Conservation (phyloP, 768 basidiomycete species). For the Ramaria rubella region DNA sequence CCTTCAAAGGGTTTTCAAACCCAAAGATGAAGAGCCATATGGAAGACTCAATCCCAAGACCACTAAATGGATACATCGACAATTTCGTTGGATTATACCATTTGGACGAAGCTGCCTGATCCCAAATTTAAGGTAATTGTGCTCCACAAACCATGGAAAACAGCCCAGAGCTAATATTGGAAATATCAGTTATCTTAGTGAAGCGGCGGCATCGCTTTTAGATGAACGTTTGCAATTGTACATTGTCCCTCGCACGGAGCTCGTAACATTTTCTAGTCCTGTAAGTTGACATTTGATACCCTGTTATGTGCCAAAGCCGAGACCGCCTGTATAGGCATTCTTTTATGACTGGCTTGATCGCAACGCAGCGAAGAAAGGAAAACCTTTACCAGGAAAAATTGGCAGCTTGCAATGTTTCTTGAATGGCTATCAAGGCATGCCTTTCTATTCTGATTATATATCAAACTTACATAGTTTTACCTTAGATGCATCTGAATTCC, state of each 20-base stretch:
- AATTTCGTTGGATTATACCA: conserved; percentile 84
- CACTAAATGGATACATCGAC: conserved; percentile 84
- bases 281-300: conserved; percentile 22
- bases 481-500: conserved; percentile 79
- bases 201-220: conserved; percentile 81
- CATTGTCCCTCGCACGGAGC: conserved; percentile 81
- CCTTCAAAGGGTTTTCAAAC: conserved; percentile 72
- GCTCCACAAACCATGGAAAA: not conserved
- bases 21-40: conserved; percentile 87
- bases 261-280: conserved; percentile 76
- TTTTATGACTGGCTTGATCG: conserved; percentile 92
- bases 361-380: conserved; percentile 75
- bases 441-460: not conserved
- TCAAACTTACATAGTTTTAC: not conserved
- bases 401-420: conserved; percentile 89
- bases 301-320: conserved; percentile 8
- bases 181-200: conserved; percentile 66
- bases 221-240: conserved; percentile 66
- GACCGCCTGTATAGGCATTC: conserved; percentile 51
- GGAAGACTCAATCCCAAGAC: conserved; percentile 88
- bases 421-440: conserved; percentile 67
- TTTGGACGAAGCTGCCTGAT: conserved; percentile 87
- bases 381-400: conserved; percentile 78
- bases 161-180: not conserved
- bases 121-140: conserved; percentile 72